Percentiles rank a stretch among this genome's conserved stretches.
These are phyloP conservation scores for Fusarium lyarnte DNA, from an alignment of 2,329 filamentous ascomycete species.

Conservation along the genomic window DNA sequence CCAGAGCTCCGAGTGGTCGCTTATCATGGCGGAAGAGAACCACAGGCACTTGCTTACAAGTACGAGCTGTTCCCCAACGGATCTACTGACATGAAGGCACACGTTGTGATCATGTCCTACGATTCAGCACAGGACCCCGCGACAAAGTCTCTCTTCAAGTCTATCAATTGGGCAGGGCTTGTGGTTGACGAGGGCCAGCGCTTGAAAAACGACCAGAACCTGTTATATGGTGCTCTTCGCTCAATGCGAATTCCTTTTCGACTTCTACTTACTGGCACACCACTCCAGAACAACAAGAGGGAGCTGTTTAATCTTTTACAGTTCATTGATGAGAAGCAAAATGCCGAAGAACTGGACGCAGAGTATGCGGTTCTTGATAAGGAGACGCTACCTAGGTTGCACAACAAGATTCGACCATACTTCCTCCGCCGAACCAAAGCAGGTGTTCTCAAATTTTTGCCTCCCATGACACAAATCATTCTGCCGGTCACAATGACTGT, in stretches of 20 bases:
- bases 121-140: conserved; percentile 83
- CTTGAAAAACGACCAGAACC: conserved; percentile 89
- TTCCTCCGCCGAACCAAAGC: conserved; percentile 83
- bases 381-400: conserved; percentile 82
- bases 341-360: conserved; percentile 78
- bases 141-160: conserved; percentile 71
- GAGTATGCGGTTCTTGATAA: conserved; percentile 82
- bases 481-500: conserved; percentile 95
- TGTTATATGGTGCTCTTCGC: conserved; percentile 79
- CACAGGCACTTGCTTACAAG: conserved; percentile 79
- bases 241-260: conserved; percentile 83
- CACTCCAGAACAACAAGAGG: conserved; percentile 92
- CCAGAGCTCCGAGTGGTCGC: conserved; percentile 88
- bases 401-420: conserved; percentile 81
- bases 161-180: conserved; percentile 84
- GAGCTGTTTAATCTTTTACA: conserved; percentile 98
- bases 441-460: conserved; percentile 89
- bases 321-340: conserved; percentile 79
- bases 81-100: conserved; percentile 77
- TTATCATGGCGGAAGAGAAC: conserved; percentile 81
- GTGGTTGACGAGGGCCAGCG: conserved; percentile 96
- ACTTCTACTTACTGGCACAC: conserved; percentile 88
- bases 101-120: conserved; percentile 95
- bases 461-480: conserved; percentile 94
- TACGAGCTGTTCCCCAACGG: conserved; percentile 84